Conservation (phyloP, 73 alveolate species). For the Symbiodinium natans region DNA sequence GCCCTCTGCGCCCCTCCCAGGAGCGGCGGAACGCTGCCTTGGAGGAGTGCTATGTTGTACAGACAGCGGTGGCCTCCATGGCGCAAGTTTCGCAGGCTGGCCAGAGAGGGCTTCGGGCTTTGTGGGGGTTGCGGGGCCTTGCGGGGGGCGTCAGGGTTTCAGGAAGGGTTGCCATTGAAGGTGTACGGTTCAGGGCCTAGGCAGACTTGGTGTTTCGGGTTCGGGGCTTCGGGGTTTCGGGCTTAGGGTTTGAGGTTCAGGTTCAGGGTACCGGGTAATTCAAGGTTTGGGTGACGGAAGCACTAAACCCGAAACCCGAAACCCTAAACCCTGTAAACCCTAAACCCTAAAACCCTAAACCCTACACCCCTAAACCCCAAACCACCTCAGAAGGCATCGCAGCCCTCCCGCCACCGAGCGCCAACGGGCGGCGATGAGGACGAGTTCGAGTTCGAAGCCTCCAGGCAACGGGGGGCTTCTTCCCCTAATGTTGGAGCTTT, state of each 20-base stretch:
- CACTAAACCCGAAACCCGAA: too few species aligned
- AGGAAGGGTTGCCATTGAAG: too few species aligned
- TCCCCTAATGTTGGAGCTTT: too few species aligned
- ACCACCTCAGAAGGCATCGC: background rate
- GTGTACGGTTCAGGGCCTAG: background rate
- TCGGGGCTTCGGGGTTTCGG: background rate
- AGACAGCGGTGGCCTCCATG: constrained; percentile 92
- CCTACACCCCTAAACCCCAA: background rate
- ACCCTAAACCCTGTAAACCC: too few species aligned
- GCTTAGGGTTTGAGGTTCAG: background rate
- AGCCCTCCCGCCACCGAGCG: background rate
- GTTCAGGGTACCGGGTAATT: too few species aligned
- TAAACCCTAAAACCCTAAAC: background rate
- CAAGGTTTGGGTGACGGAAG: too few species aligned
- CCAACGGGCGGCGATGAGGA: background rate
- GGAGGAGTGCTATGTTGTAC: constrained; percentile 85
- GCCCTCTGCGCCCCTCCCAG: background rate
- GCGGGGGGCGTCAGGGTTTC: background rate
- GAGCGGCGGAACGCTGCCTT: constrained; percentile 77
- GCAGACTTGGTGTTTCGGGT: background rate
- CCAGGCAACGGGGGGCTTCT: too few species aligned
- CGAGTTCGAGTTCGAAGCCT: constrained; percentile 13
- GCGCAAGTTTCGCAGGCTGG: constrained; percentile 52
- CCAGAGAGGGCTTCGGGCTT: background rate
- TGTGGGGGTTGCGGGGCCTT: background rate